A percentile compares a stretch with the other conserved stretches of the same genome.
Conservation (phyloP, 129 eudicot species). For the Chrysanthemum seticuspe region DNA sequence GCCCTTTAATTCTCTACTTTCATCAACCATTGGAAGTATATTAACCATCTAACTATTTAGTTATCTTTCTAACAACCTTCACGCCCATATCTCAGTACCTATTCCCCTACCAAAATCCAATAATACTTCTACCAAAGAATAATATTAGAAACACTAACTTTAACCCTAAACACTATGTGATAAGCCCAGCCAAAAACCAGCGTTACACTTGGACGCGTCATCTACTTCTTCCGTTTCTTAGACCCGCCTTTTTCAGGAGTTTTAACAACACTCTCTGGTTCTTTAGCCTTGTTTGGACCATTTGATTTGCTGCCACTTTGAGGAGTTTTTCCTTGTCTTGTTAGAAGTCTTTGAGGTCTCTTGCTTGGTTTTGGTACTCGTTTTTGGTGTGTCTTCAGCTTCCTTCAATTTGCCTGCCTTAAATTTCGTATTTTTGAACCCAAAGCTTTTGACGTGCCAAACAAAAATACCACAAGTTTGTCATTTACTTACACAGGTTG, state of each 20-base stretch:
- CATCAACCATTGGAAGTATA: too few species aligned
- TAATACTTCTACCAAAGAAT: too few species aligned
- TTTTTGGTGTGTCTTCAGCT: too few species aligned
- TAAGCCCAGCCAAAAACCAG: constrained; percentile 11
- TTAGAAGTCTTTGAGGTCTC: constrained; percentile 37
- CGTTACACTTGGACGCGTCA: constrained; percentile 7
- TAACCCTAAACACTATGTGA: constrained; percentile 32
- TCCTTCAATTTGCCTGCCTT: constrained; percentile 45
- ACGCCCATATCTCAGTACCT: too few species aligned
- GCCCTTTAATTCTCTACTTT: too few species aligned
- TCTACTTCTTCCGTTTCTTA: constrained; percentile 56
- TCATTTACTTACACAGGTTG: not conserved
- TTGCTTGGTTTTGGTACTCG: constrained; percentile 37
- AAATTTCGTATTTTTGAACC: constrained; percentile 35
- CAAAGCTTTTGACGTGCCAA: constrained; percentile 45
- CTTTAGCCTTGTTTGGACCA: constrained; percentile 47
- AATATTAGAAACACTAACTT: constrained; percentile 28
- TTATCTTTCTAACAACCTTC: too few species aligned
- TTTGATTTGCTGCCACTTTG: constrained; percentile 38
- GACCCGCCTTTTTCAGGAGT: constrained; percentile 53
- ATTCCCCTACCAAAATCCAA: too few species aligned
- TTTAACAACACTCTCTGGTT: constrained; percentile 34
- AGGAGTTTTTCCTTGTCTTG: constrained; percentile 61
- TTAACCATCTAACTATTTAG: too few species aligned
- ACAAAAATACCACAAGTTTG: constrained; percentile 31